A percentile compares a stretch with the other conserved stretches of the same genome.
phyloP scores from a whole-genome alignment of 495 filamentous ascomycete genomes.

The Penicillium riverlandense region DNA sequence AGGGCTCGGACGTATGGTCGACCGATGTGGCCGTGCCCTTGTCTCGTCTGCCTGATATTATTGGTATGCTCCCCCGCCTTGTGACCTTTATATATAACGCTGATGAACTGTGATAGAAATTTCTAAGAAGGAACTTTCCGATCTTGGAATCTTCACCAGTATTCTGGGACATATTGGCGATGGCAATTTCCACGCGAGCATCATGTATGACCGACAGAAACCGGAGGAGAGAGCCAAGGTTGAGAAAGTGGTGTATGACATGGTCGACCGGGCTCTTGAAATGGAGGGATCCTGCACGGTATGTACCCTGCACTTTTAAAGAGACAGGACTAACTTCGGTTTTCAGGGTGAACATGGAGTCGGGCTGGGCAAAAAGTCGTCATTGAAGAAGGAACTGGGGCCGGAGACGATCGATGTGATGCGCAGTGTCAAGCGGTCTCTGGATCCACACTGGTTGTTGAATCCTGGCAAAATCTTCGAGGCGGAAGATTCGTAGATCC shows the following conservation, averaged over 20 bases:
- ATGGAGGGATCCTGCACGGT: conserved; percentile 92
- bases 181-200: conserved; percentile 88
- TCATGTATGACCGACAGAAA: conserved; percentile 70
- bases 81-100: background rate
- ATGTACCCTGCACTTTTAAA: conserved; percentile 6
- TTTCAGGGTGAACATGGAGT: conserved; percentile 75
- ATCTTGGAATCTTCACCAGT: conserved; percentile 75
- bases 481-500: conserved; percentile 7
- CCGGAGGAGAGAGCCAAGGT: conserved; percentile 63
- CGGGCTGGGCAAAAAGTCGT: conserved; percentile 81
- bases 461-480: conserved; percentile 92
- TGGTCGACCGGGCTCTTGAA: conserved; percentile 79
- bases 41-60: conserved; percentile 78
- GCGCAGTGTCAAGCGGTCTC: conserved; percentile 72
- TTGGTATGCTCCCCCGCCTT: conserved; percentile 34
- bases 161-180: conserved; percentile 83
- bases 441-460: conserved; percentile 87
- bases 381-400: conserved; percentile 75
- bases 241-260: conserved; percentile 73
- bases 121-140: conserved; percentile 83
- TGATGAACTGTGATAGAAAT: conserved; percentile 45
- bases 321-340: conserved; percentile 5
- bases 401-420: conserved; percentile 74
- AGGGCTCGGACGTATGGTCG: conserved; percentile 57
- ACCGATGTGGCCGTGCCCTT: conserved; percentile 91